Evolutionary conservation across 306 rosid species (phyloP).

Genomic region (Citrullus mucosospermus): DNA sequence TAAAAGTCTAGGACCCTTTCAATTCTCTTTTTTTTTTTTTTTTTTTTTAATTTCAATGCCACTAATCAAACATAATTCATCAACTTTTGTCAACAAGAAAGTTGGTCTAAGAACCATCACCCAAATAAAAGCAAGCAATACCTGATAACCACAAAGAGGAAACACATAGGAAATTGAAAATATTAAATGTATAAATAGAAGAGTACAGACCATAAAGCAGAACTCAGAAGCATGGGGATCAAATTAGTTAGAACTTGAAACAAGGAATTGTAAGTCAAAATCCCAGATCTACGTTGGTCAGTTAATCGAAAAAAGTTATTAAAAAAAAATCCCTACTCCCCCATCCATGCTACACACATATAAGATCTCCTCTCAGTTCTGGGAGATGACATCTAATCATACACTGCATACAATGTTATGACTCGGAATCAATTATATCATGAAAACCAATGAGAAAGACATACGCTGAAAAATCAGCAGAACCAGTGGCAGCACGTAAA

Average conservation of each 20-base stretch:
- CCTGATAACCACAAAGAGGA: neutral
- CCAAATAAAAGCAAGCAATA: neutral
- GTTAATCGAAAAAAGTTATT: neutral
- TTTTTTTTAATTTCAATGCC: neutral
- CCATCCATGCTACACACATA: neutral
- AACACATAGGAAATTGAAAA: neutral
- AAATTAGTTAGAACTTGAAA: neutral
- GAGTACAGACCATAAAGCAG: neutral
- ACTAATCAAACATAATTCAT: neutral
- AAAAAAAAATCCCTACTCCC: neutral
- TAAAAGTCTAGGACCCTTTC: neutral
- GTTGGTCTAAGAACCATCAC: neutral
- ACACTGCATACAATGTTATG: neutral
- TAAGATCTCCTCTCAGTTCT: neutral
- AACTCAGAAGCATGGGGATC: neutral
- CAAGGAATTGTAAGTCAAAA: neutral
- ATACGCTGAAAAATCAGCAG: slow-evolving; percentile 95
- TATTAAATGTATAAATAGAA: neutral
- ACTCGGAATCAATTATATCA: neutral
- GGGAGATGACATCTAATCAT: neutral
- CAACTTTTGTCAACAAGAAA: neutral
- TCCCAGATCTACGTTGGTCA: neutral
- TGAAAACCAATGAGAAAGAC: neutral
- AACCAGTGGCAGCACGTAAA: slow-evolving; percentile 88
- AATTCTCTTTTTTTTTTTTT: no score